Conservation (phyloP, 176 grass and related monocot species). For the Zoysia pacifica region DNA sequence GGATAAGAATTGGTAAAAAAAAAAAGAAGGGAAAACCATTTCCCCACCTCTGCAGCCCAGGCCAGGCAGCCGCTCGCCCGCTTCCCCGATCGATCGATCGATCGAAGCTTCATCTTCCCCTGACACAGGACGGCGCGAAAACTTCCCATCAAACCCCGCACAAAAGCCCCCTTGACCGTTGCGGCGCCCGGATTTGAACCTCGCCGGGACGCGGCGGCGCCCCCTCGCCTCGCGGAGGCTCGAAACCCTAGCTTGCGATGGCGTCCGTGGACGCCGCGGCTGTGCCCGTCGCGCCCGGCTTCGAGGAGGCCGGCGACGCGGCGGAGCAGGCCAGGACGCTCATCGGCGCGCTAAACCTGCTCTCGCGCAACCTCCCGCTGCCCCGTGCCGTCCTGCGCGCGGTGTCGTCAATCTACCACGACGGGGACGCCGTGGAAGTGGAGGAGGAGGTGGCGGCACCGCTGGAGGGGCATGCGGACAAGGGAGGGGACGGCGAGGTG, state of each 20-base stretch:
- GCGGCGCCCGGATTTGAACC: constrained; percentile 50
- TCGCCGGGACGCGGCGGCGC: background rate
- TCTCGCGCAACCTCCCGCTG: constrained; percentile 95
- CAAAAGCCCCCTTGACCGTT: constrained; percentile 42
- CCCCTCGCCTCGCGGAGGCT: constrained; percentile 13
- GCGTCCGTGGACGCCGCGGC: constrained; percentile 32
- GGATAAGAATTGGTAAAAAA: background rate
- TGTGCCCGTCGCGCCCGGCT: background rate
- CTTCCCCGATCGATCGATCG: constrained; percentile 40
- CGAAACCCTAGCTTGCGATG: constrained; percentile 35
- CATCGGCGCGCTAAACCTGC: constrained; percentile 87
- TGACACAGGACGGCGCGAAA: constrained; percentile 38
- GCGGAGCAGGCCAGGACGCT: constrained; percentile 79
- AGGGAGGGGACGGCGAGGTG: background rate
- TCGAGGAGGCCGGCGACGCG: constrained; percentile 40
- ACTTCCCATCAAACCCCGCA: constrained; percentile 17
- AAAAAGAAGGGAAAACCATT: constrained; percentile 6
- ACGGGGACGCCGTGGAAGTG: constrained; percentile 2
- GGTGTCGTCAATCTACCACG: constrained; percentile 82
- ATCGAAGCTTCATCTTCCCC: constrained; percentile 38
- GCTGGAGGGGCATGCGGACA: constrained; percentile 17
- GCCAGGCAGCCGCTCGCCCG: background rate
- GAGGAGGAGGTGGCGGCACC: background rate
- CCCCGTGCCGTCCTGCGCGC: constrained; percentile 73
- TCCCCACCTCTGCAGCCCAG: constrained; percentile 22